Conservation (phyloP, 495 filamentous ascomycete genomes). For the Beverwykella pulmonaria region DNA sequence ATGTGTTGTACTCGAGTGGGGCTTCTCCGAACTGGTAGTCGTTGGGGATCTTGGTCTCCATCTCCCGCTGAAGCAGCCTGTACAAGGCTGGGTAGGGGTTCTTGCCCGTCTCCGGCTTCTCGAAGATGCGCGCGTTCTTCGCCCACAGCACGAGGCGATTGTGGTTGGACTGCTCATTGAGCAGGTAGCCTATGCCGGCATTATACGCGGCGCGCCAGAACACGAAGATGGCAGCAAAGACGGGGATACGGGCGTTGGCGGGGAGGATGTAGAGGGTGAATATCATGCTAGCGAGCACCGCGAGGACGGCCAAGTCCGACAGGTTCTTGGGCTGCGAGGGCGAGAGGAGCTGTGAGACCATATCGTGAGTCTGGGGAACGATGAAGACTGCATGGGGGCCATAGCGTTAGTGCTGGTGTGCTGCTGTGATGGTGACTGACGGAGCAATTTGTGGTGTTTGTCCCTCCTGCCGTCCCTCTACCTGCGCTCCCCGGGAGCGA, state of each 20-base stretch:
- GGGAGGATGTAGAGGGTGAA: constrained; percentile 73
- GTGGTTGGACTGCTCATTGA: constrained; percentile 87
- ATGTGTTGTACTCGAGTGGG: constrained; percentile 97
- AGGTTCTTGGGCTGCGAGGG: constrained; percentile 95
- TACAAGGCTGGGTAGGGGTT: constrained; percentile 83
- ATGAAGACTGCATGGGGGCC: constrained; percentile 71
- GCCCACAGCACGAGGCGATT: constrained; percentile 86
- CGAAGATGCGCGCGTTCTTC: constrained; percentile 79
- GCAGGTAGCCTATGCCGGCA: constrained; percentile 85
- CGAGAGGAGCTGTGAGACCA: constrained; percentile 95
- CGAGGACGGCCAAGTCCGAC: constrained; percentile 80
- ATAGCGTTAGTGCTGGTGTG: constrained; percentile 11
- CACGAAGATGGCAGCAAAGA: constrained; percentile 78
- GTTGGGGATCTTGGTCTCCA: constrained; percentile 89
- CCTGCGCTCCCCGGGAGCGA: background rate
- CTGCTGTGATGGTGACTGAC: constrained; percentile 4
- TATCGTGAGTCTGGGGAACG: constrained; percentile 95
- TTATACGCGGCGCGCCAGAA: constrained; percentile 96
- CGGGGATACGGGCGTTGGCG: constrained; percentile 62
- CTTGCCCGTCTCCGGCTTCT: constrained; percentile 73
- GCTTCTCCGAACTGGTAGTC: constrained; percentile 94
- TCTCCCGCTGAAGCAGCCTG: constrained; percentile 77
- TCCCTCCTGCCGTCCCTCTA: background rate
- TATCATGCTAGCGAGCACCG: constrained; percentile 75
- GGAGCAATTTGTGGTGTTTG: constrained; percentile 1